Base-by-base conservation (phyloP, 352 stramenopile genomes). In the Blastocystis sp. region DNA sequence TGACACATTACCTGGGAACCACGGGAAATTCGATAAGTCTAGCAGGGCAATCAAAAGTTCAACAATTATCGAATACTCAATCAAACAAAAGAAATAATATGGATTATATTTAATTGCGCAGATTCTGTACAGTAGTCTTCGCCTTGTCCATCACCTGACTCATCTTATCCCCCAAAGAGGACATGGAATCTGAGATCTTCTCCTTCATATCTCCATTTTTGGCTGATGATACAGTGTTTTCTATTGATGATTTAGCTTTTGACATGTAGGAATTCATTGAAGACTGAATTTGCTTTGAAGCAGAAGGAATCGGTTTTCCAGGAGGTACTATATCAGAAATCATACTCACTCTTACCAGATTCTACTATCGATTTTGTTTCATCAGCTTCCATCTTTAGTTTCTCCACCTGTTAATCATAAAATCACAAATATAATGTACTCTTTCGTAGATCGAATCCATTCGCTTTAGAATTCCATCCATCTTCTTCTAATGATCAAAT, bases 161-260 rank as follows among this genome's bases (percentile, higher is more conserved):
- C 73, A 84, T 68, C 30, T 84, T 84, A n/a, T 84, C 73, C 22
- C 73, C 73, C 4, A 84, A 53, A 4, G 73, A 54, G n/a, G 73
- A 84, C 73, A 84, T 84, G 19, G 73, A 84, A 69, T 84, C 73
- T 13, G 56, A 37, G 4, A 84, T 24, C 51, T 84, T 84, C 22
- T 84, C 73, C 73, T 84, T 84, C 48, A 84, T 84, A n/a, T 84
- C 73, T 19, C 73, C 73, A 42, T 51, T 84, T 57, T 84, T 84
- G 1, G 73, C 73, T 33, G 73, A 66, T 11, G 37, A 56, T 37
- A 78, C 33, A 1, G 66, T 78, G n/a, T 30, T 78, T 15, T 84
- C 73, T 17, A 84, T 84, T n/a, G 48, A 68, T 4, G 17, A 66
- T 37, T 84, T 84, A 17, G 73, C 73, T 44, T 42, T 64, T 48